Evolutionary conservation across 441 rosid genomes (phyloP), one percentile per base, ranked within the genome.

Genomic region (Gossypium davidsonii): DNA sequence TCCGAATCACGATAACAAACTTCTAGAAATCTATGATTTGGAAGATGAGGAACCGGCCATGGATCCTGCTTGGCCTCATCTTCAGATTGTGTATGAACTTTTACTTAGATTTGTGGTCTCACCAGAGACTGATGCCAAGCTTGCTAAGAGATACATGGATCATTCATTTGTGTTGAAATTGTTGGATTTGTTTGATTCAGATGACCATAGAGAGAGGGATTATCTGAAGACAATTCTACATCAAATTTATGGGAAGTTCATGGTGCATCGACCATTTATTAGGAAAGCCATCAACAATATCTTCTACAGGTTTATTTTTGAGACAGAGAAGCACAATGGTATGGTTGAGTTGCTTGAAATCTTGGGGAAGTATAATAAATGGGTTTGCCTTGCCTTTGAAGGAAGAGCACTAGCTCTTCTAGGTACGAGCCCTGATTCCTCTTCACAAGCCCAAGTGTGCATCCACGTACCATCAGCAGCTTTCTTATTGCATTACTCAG

Each of bases 331-430:
- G 77, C 90, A 87, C 73, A 89, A 86, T 23, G 91, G 93, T 3
- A 80, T 85, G 0, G 86, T 88, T 0, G 91, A 90, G 76, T 76
- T 88, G 80, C 90, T 89, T 51, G 93, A 90, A 85, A 89, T 90
- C 34, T 77, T 90, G 21, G 96, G 96, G 93, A 31, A 90, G 93
- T 75, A 86, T 90, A 74, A 85, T 89, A 72, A 89, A 89, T 53
- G 96, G 93, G 67, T 92, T 92, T 74, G 98, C 92, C 58, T 82
- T 92, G 79, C 96, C 97, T 26, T 82, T 92, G 79, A 92, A 92
- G 87, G 97, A 92, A 83, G 97, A 92, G 80, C 96, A 92, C 80
- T 89, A 92, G 78, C 91, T 92, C 25, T 90, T 90, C 80, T 87
- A 90, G 42, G 84, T 89, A n/a, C 83, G 96, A 28, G 91, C 86